phyloP scores from a whole-genome alignment of 2,329 filamentous ascomycete genomes.

The Geosmithia morbida region DNA sequence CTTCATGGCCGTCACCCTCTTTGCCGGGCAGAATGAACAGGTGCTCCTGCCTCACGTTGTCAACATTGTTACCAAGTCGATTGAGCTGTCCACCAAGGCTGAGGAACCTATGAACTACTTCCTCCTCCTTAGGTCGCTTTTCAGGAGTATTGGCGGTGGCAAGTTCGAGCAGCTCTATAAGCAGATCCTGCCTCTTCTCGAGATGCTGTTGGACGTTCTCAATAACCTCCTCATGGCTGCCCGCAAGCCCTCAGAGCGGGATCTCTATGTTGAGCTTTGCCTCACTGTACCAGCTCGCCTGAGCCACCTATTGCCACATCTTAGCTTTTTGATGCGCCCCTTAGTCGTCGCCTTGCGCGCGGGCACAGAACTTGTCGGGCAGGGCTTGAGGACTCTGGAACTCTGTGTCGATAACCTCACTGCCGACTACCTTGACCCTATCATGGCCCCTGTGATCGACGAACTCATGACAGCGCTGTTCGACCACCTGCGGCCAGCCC shows the following conservation, averaged over 20 bases:
- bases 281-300: slow-evolving; percentile 89
- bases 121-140: slow-evolving; percentile 77
- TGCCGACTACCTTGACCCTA: slow-evolving; percentile 92
- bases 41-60: slow-evolving; percentile 91
- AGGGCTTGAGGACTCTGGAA: slow-evolving; percentile 84
- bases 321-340: slow-evolving; percentile 94
- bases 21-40: slow-evolving; percentile 87
- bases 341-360: slow-evolving; percentile 89
- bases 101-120: slow-evolving; percentile 99
- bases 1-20: slow-evolving; percentile 98
- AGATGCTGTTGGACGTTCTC: slow-evolving; percentile 94
- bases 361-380: slow-evolving; percentile 85
- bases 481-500: slow-evolving; percentile 84
- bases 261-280: slow-evolving; percentile 93
- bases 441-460: slow-evolving; percentile 98
- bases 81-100: slow-evolving; percentile 86
- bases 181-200: slow-evolving; percentile 85
- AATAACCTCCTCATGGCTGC: slow-evolving; percentile 89
- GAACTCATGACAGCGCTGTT: slow-evolving; percentile 97
- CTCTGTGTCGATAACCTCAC: slow-evolving; percentile 97
- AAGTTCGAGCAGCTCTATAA: slow-evolving; percentile 98
- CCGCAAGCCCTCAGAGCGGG: slow-evolving; percentile 76
- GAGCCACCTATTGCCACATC: slow-evolving; percentile 85
- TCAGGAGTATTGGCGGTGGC: slow-evolving; percentile 91
- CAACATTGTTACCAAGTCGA: slow-evolving; percentile 93